Evolutionary conservation across 371 early-diverging fungal genomes (phyloP), one percentile per base, ranked within the genome.

Genomic region (Apophysomyces sp.): DNA sequence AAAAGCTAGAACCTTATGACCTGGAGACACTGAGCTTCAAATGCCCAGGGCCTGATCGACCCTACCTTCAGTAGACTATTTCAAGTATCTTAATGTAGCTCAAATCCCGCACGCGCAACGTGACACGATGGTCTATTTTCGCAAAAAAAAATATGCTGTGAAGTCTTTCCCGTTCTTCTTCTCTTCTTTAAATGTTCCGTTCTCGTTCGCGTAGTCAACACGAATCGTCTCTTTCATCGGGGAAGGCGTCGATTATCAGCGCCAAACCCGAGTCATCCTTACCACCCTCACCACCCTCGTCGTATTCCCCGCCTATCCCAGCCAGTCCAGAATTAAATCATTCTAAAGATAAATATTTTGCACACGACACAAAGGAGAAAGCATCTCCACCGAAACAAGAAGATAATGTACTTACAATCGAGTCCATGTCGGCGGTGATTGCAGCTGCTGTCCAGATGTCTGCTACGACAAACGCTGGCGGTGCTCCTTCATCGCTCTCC

Each of bases 41-140:
- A 55, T 86, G 86, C 57, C 86, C 86, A 18, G 77, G 76, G 16
- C 72, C 83, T n/a, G 61, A 65, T 1, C 75, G 78, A 28, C 74
- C 78, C 37, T 86, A 84, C 60, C 67, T 86, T 34, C 79, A 78
- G 58, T 86, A 71, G 72, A 44, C 49, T 21, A 44, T 44, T 44
- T 44, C 21, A 9, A 44, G 26, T 44, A 44, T 44, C 18, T 44
- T 44, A 44, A 44, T 44, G 49, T 44, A 44, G 16, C 21, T 8
- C 49, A 44, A 44, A 44, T 44, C 49, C 49, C 49, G 49, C n/a
- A 44, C 41, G 49, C 49, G 49, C 49, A 44, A 44, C 49, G 49
- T 44, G 49, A 44, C 49, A 44, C 49, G 49, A 41, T 7, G 34
- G n/a, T 21, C 49, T 44, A 44, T 44, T 44, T 44, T 44, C 49